phyloP scores from a whole-genome alignment of 1,284 basidiomycete genomes.

The Coniophora puteana region DNA sequence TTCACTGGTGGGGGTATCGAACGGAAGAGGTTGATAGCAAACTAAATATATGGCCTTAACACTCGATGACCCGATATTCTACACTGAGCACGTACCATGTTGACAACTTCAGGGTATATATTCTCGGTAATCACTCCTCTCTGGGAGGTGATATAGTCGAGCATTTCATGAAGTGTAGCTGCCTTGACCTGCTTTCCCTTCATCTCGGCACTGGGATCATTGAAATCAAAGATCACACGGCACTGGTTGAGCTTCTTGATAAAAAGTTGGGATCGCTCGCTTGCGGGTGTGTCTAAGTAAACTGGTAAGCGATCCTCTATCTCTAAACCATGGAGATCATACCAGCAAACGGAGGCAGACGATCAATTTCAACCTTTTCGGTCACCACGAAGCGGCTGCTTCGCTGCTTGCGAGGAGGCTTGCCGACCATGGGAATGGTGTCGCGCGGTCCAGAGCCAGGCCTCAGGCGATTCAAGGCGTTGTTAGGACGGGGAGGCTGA shows the following conservation, averaged over 20 bases:
- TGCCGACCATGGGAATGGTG: constrained; percentile 92
- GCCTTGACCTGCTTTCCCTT: constrained; percentile 99
- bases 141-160: constrained; percentile 98
- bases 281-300: constrained; percentile 78
- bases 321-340: too few relatives aligned
- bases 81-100: constrained; percentile 69
- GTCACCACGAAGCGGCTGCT: constrained; percentile 95
- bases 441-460: constrained; percentile 87
- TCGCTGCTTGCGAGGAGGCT: constrained; percentile 93
- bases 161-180: constrained; percentile 96
- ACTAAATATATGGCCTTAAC: constrained; percentile 46
- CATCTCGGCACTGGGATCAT: constrained; percentile 94
- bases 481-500: constrained; percentile 58
- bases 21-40: constrained; percentile 96
- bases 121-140: constrained; percentile 95
- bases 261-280: constrained; percentile 89
- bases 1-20: constrained; percentile 99
- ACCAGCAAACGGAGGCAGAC: constrained; percentile 93
- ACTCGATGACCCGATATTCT: constrained; percentile 1
- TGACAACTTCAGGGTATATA: constrained; percentile 98
- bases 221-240: constrained; percentile 97
- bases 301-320: constrained; percentile 10
- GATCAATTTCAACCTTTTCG: constrained; percentile 95
- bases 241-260: constrained; percentile 96
- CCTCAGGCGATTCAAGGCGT: constrained; percentile 63